Conservation (phyloP, 2,329 filamentous ascomycete species). For the Botrytis tulipae region DNA sequence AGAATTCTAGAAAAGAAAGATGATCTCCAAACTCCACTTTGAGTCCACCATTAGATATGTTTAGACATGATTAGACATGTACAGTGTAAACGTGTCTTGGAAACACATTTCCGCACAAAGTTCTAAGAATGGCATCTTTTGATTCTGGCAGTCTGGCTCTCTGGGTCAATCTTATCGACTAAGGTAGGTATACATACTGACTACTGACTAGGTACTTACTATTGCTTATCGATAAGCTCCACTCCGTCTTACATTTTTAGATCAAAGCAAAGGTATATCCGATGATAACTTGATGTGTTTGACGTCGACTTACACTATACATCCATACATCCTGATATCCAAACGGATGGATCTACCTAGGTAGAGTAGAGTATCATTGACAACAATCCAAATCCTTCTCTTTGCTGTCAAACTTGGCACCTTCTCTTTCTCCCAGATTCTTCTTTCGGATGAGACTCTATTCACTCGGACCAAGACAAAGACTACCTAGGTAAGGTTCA, state of each 20-base stretch:
- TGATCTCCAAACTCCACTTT: slow-evolving; percentile 2
- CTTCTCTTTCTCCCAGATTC: neutral
- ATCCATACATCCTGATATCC: neutral
- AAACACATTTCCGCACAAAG: neutral
- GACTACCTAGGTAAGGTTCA: neutral
- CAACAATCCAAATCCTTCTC: slow-evolving; percentile 5
- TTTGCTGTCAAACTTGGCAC: neutral
- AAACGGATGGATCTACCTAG: neutral
- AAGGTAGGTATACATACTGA: too few relatives aligned
- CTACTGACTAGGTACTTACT: neutral
- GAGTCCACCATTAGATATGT: neutral
- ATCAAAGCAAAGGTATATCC: neutral
- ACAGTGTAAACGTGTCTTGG: neutral
- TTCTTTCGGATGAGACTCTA: neutral
- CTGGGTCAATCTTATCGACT: neutral
- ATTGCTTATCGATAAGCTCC: slow-evolving; percentile 8
- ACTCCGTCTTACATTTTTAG: neutral
- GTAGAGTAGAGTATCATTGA: neutral
- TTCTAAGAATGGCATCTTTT: neutral
- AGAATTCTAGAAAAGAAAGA: neutral
- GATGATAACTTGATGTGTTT: neutral
- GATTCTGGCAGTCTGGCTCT: neutral
- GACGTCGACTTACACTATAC: neutral
- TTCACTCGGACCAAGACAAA: neutral
- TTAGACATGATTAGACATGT: neutral